Evolutionary conservation across 2,329 filamentous ascomycete species (phyloP).

Genomic region (Amesomyces nigricolor): DNA sequence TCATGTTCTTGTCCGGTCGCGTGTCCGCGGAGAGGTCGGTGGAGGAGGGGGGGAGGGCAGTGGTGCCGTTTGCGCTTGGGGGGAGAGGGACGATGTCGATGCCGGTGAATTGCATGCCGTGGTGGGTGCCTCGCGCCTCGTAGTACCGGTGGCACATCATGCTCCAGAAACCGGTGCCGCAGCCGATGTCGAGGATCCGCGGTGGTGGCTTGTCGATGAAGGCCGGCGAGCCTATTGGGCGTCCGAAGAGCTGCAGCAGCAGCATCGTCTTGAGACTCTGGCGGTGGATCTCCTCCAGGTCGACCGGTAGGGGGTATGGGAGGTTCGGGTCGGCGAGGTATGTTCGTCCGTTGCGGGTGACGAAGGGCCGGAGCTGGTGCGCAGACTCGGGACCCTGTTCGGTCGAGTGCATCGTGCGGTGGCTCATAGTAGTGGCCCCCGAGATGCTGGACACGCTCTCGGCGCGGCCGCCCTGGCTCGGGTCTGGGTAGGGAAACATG

Average conservation of each 20-base stretch:
- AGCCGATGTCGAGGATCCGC: constrained; percentile 79
- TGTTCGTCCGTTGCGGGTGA: constrained; percentile 70
- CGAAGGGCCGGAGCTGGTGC: constrained; percentile 48
- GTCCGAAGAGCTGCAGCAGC: constrained; percentile 73
- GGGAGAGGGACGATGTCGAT: constrained; percentile 68
- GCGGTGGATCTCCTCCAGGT: constrained; percentile 79
- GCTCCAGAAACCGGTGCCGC: constrained; percentile 85
- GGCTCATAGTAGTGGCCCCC: constrained; percentile 38
- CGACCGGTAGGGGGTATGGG: constrained; percentile 80
- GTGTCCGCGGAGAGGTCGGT: constrained; percentile 11
- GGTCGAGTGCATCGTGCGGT: constrained; percentile 44
- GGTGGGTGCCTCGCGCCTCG: constrained; percentile 55
- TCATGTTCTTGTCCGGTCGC: constrained; percentile 61
- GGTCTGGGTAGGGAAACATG: constrained; percentile 29
- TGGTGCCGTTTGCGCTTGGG: constrained; percentile 13
- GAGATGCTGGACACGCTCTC: constrained; percentile 45
- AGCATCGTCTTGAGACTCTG: constrained; percentile 81
- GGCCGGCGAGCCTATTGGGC: constrained; percentile 67
- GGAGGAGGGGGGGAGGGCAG: constrained; percentile 11
- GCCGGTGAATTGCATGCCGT: constrained; percentile 71
- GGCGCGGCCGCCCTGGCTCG: constrained; percentile 31
- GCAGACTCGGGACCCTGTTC: constrained; percentile 40
- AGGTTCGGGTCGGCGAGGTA: constrained; percentile 71
- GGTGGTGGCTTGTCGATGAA: constrained; percentile 63
- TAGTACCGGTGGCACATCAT: constrained; percentile 81